Percentiles rank a stretch among this genome's conserved stretches.
Conservation (phyloP, 768 basidiomycete genomes). For the Amanita rubescens region DNA sequence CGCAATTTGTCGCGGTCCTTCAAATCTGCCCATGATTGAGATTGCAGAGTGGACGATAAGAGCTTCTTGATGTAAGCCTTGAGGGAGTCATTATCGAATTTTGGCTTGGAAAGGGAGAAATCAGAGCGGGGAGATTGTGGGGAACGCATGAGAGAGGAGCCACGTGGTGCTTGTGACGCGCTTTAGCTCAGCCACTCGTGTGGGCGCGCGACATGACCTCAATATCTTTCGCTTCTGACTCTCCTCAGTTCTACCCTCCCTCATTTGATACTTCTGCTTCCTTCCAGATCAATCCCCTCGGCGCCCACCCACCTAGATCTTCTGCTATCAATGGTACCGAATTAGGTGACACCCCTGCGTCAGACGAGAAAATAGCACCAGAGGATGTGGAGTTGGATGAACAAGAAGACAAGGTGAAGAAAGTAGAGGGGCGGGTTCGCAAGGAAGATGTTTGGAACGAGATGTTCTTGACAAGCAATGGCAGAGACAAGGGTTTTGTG, state of each 20-base stretch:
- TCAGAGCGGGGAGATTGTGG: slow-evolving; percentile 54
- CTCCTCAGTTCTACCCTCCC: slow-evolving; percentile 47
- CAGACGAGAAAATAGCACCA: slow-evolving; percentile 25
- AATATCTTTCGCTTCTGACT: slow-evolving; percentile 51
- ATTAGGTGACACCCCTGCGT: slow-evolving; percentile 33
- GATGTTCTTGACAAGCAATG: slow-evolving; percentile 67
- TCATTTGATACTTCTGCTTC: slow-evolving; percentile 51
- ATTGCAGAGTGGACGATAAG: slow-evolving; percentile 59
- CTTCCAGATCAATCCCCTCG: slow-evolving; percentile 80
- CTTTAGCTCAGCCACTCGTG: background rate
- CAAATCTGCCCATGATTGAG: slow-evolving; percentile 55
- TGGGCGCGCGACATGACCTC: slow-evolving; percentile 44
- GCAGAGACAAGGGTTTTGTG: slow-evolving; percentile 83
- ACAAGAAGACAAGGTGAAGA: slow-evolving; percentile 38
- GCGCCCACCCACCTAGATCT: slow-evolving; percentile 72
- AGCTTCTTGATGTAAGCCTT: slow-evolving; percentile 80
- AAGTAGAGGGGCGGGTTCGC: slow-evolving; percentile 39
- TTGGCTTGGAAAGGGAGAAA: slow-evolving; percentile 47
- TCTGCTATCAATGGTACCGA: slow-evolving; percentile 31
- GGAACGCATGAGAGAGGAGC: slow-evolving; percentile 34
- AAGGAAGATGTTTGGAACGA: slow-evolving; percentile 75
- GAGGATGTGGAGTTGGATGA: slow-evolving; percentile 44
- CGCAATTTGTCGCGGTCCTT: slow-evolving; percentile 66
- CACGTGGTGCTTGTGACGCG: background rate
- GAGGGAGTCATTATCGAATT: slow-evolving; percentile 69